Evolutionary conservation across 495 filamentous ascomycete genomes (phyloP).

Genomic region (Aspergillus mulundensis): DNA sequence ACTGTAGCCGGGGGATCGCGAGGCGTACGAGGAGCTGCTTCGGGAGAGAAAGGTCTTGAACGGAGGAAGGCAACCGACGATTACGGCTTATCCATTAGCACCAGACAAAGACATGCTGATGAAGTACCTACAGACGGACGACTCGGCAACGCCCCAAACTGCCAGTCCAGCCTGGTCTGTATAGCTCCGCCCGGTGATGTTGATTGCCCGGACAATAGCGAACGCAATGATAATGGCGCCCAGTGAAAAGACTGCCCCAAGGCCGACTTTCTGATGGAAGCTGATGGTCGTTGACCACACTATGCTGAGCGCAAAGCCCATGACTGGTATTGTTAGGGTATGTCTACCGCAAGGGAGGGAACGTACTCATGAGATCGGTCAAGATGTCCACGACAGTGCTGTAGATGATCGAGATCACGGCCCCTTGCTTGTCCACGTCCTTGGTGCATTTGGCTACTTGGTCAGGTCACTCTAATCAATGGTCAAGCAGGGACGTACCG

Average conservation of each 20-base stretch:
- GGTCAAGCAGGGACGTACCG: slow-evolving; percentile 6
- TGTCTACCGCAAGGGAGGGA: background rate
- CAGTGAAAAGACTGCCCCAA: slow-evolving; percentile 29
- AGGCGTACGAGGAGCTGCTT: background rate
- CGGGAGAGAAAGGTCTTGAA: slow-evolving; percentile 35
- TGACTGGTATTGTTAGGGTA: slow-evolving; percentile 20
- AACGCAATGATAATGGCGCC: slow-evolving; percentile 30
- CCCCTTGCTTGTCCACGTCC: slow-evolving; percentile 18
- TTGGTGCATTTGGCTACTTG: slow-evolving; percentile 16
- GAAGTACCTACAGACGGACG: slow-evolving; percentile 26
- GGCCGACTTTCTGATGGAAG: slow-evolving; percentile 28
- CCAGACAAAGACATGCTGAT: background rate
- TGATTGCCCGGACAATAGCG: slow-evolving; percentile 28
- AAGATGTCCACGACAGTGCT: slow-evolving; percentile 44
- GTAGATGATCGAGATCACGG: slow-evolving; percentile 39
- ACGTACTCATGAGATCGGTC: slow-evolving; percentile 31
- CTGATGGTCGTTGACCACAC: slow-evolving; percentile 25
- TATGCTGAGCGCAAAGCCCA: slow-evolving; percentile 30
- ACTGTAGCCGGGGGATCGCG: slow-evolving; percentile 3
- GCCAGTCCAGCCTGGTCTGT: slow-evolving; percentile 24
- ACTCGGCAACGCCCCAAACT: slow-evolving; percentile 32
- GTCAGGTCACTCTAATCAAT: background rate
- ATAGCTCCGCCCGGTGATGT: slow-evolving; percentile 23
- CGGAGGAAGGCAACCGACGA: slow-evolving; percentile 46
- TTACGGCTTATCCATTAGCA: slow-evolving; percentile 31